Evolutionary conservation across 768 basidiomycete species (phyloP).

Genomic region (Amanita muscaria): DNA sequence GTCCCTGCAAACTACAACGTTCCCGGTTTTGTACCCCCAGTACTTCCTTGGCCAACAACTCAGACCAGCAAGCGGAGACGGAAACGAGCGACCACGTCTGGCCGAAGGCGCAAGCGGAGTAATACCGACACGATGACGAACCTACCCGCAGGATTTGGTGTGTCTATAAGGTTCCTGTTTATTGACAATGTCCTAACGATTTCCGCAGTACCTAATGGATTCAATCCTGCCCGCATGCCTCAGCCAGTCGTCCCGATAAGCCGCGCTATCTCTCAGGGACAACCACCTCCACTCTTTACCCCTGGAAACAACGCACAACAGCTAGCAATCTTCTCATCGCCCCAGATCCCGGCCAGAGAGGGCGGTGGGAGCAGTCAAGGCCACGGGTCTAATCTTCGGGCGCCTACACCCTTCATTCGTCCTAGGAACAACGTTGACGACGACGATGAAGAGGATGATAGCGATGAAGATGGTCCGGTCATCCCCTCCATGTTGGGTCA

Average conservation of each 20-base stretch:
- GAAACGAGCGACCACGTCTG: neutral
- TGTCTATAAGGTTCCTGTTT: neutral
- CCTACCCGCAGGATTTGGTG: neutral
- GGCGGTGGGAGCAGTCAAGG: neutral
- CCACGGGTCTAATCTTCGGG: slow-evolving; percentile 10
- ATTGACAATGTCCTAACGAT: neutral
- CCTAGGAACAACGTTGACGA: neutral
- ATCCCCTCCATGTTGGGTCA: slow-evolving; percentile 14
- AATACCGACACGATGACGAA: neutral
- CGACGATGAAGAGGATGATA: slow-evolving; percentile 8
- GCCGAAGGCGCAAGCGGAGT: neutral
- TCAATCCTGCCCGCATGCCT: neutral
- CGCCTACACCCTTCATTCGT: slow-evolving; percentile 23
- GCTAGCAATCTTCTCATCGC: slow-evolving; percentile 9
- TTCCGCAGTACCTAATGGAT: slow-evolving; percentile 5
- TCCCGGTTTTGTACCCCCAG: neutral
- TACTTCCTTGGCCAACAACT: neutral
- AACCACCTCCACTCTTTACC: slow-evolving; percentile 13
- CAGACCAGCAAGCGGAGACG: neutral
- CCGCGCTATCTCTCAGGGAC: slow-evolving; percentile 7
- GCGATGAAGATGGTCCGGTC: slow-evolving; percentile 13
- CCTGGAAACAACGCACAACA: slow-evolving; percentile 7
- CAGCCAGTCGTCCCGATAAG: slow-evolving; percentile 1
- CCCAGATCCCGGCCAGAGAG: neutral
- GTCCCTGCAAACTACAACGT: neutral